Evolutionary conservation across 345 rosid genomes (phyloP).

Genomic region (Populus ilicifolia): DNA sequence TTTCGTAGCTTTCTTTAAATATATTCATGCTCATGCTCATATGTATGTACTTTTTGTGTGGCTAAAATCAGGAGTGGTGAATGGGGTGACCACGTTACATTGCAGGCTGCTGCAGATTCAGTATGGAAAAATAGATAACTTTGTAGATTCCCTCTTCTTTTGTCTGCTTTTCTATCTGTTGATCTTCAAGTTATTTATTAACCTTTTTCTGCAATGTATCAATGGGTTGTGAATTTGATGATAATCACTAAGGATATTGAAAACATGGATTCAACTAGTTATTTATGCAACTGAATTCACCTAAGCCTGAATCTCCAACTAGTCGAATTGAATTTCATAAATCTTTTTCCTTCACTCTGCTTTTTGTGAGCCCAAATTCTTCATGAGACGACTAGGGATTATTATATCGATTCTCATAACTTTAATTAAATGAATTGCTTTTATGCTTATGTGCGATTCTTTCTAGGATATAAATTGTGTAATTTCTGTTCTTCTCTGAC

Average conservation of each 20-base stretch:
- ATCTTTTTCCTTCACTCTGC: not conserved
- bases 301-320: not conserved
- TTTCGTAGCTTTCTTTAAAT: not conserved
- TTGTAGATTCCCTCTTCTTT: not conserved
- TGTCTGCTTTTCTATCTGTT: not conserved
- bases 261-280: not conserved
- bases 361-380: not conserved
- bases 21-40: not conserved
- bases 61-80: conserved; percentile 44
- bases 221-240: not conserved
- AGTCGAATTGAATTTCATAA: not conserved
- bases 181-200: not conserved
- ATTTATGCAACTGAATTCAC: not conserved
- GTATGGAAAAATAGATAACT: conserved; percentile 22
- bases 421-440: not conserved
- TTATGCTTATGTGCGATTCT: not conserved
- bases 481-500: not conserved
- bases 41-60: not conserved
- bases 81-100: conserved; percentile 71
- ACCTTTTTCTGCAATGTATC: not conserved
- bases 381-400: not conserved
- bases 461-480: not conserved
- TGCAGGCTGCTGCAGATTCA: conserved; percentile 72
- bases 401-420: not conserved
- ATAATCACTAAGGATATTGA: not conserved